Evolutionary conservation across 176 grass and related monocot genomes (phyloP).

Genomic region (Oryza glaberrima): DNA sequence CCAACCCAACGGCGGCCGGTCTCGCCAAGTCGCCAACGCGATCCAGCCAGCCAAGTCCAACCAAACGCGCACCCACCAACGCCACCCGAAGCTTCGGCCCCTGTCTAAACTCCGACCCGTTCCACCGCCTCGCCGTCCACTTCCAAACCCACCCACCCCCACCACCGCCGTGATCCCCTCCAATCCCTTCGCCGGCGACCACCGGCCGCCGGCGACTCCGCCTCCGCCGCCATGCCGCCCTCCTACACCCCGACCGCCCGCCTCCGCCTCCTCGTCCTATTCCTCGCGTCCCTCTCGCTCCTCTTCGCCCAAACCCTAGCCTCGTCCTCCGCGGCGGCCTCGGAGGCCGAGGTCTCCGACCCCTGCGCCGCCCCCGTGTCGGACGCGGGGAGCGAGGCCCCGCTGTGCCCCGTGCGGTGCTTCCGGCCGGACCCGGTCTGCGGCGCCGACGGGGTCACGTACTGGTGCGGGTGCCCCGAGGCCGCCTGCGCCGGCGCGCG

Average conservation of each 20-base stretch:
- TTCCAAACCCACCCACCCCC: background rate
- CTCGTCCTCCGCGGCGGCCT: slow-evolving; percentile 13
- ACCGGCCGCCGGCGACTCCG: slow-evolving; percentile 30
- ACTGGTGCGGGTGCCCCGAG: slow-evolving; percentile 89
- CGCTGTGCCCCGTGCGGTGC: slow-evolving; percentile 66
- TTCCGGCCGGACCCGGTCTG: slow-evolving; percentile 90
- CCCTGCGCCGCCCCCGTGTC: slow-evolving; percentile 50
- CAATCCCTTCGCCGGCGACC: slow-evolving; percentile 36
- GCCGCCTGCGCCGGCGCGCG: slow-evolving; percentile 74
- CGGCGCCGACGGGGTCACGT: slow-evolving; percentile 74
- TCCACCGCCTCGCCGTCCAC: slow-evolving; percentile 23
- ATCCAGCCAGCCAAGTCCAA: slow-evolving; percentile 44
- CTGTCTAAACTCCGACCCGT: slow-evolving; percentile 27
- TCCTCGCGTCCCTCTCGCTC: slow-evolving; percentile 38
- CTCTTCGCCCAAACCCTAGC: slow-evolving; percentile 58
- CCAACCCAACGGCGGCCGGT: slow-evolving; percentile 26
- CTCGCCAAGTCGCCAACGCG: slow-evolving; percentile 23
- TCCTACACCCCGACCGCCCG: background rate
- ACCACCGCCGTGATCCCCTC: background rate
- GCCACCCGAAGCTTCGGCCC: slow-evolving; percentile 10
- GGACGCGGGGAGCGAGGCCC: slow-evolving; percentile 37
- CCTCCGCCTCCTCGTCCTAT: slow-evolving; percentile 37
- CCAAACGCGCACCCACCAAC: slow-evolving; percentile 23
- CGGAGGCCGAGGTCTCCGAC: slow-evolving; percentile 24
- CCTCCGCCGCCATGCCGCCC: slow-evolving; percentile 45